Percentiles rank a stretch among this genome's conserved stretches.
Evolutionary conservation across 768 basidiomycete genomes (phyloP).

Genomic region (Lentinus tigrinus): DNA sequence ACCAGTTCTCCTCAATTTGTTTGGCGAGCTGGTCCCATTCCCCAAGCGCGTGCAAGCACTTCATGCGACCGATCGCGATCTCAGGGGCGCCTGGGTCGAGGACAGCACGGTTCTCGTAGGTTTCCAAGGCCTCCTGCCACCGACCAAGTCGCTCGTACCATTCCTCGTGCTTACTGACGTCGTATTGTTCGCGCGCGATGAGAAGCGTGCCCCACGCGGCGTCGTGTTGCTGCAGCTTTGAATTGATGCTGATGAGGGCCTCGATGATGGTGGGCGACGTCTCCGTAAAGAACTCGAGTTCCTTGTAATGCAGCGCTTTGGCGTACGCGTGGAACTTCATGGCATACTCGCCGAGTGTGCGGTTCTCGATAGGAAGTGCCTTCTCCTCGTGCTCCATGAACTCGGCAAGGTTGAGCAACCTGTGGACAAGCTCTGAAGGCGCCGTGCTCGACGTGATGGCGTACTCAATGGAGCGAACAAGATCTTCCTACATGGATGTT

Average conservation of each 20-base stretch:
- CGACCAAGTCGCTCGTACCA: conserved; percentile 97
- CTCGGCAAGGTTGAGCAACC: conserved; percentile 90
- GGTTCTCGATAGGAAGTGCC: conserved; percentile 87
- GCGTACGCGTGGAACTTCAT: conserved; percentile 93
- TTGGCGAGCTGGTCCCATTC: conserved; percentile 93
- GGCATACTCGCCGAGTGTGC: conserved; percentile 91
- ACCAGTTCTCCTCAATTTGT: conserved; percentile 88
- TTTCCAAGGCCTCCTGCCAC: conserved; percentile 91
- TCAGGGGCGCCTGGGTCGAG: conserved; percentile 76
- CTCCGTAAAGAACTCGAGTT: conserved; percentile 93
- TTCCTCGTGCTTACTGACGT: conserved; percentile 90
- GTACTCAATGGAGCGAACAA: conserved; percentile 84
- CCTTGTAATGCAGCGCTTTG: conserved; percentile 98
- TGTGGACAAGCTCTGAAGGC: conserved; percentile 87
- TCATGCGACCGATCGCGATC: conserved; percentile 87
- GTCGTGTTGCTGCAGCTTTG: conserved; percentile 93
- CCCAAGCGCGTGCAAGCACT: conserved; percentile 93
- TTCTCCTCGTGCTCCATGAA: conserved; percentile 99
- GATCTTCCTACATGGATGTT: conserved; percentile 68
- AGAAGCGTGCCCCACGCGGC: conserved; percentile 96
- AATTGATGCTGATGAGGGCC: conserved; percentile 93
- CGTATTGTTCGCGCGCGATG: conserved; percentile 86
- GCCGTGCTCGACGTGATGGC: conserved; percentile 78
- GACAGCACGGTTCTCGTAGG: conserved; percentile 78
- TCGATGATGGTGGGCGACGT: conserved; percentile 90